Conservation (phyloP, 495 filamentous ascomycete genomes). For the Neurospora sp. region DNA sequence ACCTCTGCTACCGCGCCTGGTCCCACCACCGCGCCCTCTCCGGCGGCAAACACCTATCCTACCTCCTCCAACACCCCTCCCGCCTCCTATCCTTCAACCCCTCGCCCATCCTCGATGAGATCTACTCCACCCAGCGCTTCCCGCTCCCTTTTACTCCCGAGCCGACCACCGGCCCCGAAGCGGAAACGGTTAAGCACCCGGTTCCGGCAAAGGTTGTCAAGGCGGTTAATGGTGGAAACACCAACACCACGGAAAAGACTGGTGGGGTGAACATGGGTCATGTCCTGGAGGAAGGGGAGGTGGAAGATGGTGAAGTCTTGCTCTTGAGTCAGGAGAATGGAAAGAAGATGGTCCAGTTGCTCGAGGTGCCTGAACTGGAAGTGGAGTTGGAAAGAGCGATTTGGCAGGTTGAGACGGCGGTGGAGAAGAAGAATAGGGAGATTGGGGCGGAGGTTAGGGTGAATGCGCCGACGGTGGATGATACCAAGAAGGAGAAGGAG, state of each 20-base stretch:
- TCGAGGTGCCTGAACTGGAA: constrained; percentile 74
- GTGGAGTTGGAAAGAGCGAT: constrained; percentile 86
- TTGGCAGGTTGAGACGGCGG: constrained; percentile 66
- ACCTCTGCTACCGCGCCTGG: constrained; percentile 70
- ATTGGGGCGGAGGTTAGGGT: constrained; percentile 5
- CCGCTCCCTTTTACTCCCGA: constrained; percentile 20
- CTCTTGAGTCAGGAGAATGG: constrained; percentile 51
- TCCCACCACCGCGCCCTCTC: constrained; percentile 63
- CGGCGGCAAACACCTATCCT: constrained; percentile 78
- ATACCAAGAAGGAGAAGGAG: constrained; percentile 16
- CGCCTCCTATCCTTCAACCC: constrained; percentile 54
- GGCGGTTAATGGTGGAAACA: constrained; percentile 3
- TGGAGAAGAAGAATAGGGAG: constrained; percentile 42
- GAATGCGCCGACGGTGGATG: constrained; percentile 3
- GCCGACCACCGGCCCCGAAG: constrained; percentile 12
- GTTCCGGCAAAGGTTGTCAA: constrained; percentile 12
- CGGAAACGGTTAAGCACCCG: constrained; percentile 13
- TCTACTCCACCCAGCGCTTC: constrained; percentile 48
- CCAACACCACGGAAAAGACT: constrained; percentile 1
- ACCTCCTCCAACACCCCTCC: constrained; percentile 51
- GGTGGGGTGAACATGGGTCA: background rate
- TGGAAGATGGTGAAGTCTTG: constrained; percentile 40
- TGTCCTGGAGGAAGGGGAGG: background rate
- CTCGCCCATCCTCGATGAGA: constrained; percentile 53
- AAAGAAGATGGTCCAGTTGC: constrained; percentile 52